Conservation (phyloP, 352 stramenopile genomes). For the Albugo laibachii region DNA sequence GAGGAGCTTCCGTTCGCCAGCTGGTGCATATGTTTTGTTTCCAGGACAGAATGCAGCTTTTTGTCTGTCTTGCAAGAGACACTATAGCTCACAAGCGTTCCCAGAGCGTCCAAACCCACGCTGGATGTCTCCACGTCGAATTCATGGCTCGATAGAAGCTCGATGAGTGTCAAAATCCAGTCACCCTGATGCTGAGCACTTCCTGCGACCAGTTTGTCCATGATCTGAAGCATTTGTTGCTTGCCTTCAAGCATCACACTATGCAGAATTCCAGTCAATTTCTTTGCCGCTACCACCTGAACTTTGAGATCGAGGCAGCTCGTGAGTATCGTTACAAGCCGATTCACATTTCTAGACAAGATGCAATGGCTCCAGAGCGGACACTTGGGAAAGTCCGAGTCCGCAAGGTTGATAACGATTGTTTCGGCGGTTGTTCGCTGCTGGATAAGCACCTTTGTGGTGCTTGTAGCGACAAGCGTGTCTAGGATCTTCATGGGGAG, state of each 20-base stretch:
- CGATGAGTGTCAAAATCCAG: constrained; percentile 34
- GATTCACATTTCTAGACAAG: constrained; percentile 30
- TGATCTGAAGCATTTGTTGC: constrained; percentile 1
- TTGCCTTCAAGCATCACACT: constrained; percentile 14
- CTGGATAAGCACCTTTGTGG: constrained; percentile 15
- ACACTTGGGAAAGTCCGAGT: constrained; percentile 64
- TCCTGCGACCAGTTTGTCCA: constrained; percentile 11
- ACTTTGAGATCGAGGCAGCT: constrained; percentile 28
- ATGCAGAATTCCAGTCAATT: constrained; percentile 57
- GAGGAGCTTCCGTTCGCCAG: constrained; percentile 44
- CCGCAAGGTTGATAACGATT: constrained; percentile 53
- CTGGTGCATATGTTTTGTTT: constrained; percentile 41
- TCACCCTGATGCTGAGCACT: too few relatives aligned
- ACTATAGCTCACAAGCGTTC: constrained; percentile 38
- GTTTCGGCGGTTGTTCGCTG: constrained; percentile 26
- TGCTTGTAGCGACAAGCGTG: constrained; percentile 33
- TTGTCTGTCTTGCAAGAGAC: constrained; percentile 4
- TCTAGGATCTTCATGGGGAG: constrained; percentile 31
- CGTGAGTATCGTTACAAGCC: constrained; percentile 38
- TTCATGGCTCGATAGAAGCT: constrained; percentile 22
- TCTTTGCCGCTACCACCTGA: constrained; percentile 40
- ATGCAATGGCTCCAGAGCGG: constrained; percentile 63
- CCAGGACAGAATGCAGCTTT: constrained; percentile 5
- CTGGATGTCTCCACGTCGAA: constrained; percentile 51
- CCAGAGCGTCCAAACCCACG: constrained; percentile 44